Evolutionary conservation across 1,284 basidiomycete genomes (phyloP), one percentile per base, ranked within the genome.

Genomic region (Leccinum pachyderme): DNA sequence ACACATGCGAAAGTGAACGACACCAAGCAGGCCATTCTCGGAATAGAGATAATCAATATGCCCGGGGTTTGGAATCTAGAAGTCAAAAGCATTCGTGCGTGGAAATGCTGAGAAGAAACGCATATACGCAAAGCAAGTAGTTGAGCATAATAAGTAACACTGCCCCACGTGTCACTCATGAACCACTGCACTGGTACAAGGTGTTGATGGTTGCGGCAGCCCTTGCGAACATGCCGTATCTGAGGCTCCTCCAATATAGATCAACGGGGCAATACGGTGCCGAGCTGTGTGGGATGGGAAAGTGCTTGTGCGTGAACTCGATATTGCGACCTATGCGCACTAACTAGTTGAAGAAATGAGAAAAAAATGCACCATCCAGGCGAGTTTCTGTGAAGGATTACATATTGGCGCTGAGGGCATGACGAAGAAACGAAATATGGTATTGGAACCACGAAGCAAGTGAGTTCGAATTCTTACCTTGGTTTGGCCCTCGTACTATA

Each of bases 1-100:
- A 2, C 88, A 86, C 2, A 89, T 89, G 70, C 92, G 92, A 65
- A 93, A 93, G 74, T 93, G 89, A 29, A 83, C 86, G 9, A 91
- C 88, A 39, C 82, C 81, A 31, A 91, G 72, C 3, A 93, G 68
- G 47, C 91, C 90, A 0, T 78, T 74, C 51, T 81, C 70, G 5
- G 87, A 83, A 59, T 83, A 81, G 24, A 93, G 77, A 31, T 84
- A 78, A 55, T 89, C 84, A 61, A 89, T 81, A 11, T 87, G 78
- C 66, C 92, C 90, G 32, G 90, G 72, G 52, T 80, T 81, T 7
- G 88, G 87, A 46, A 89, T 88, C 85, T 86, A 48, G 37, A 45
- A n/a, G n/a, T n/a, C n/a, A 8, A 28, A 12, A 4, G 22, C 11
- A 43, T 35, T 25, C 18, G 32, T 18, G 15, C 3, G 2, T 13